A percentile compares a stretch with the other conserved stretches of the same genome.
Evolutionary conservation across 352 stramenopile genomes (phyloP).

Genomic region (Phytophthora europaea): DNA sequence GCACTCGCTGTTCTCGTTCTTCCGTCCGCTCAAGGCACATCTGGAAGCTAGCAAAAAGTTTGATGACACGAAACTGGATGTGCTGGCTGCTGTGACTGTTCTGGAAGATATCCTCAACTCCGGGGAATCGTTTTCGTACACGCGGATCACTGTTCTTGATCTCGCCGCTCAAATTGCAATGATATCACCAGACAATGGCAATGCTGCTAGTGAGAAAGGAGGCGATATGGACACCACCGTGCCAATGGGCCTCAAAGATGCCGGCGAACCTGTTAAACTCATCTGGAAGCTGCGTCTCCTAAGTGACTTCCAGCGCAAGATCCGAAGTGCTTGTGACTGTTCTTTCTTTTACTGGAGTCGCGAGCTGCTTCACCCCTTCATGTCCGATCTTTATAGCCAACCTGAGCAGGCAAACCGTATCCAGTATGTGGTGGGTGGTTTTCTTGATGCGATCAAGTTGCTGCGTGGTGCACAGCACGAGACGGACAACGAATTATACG

Average conservation of each 20-base stretch:
- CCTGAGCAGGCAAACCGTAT: slow-evolving; percentile 87
- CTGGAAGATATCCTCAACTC: slow-evolving; percentile 88
- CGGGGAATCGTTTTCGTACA: slow-evolving; percentile 88
- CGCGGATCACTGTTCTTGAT: slow-evolving; percentile 83
- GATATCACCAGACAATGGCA: slow-evolving; percentile 69
- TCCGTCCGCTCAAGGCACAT: slow-evolving; percentile 84
- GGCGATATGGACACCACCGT: slow-evolving; percentile 49
- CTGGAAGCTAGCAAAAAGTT: slow-evolving; percentile 89
- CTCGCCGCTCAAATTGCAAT: slow-evolving; percentile 84
- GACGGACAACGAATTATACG: slow-evolving; percentile 70
- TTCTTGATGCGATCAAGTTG: slow-evolving; percentile 82
- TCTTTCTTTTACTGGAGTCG: slow-evolving; percentile 95
- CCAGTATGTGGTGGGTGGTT: slow-evolving; percentile 85
- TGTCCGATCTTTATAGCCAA: slow-evolving; percentile 84
- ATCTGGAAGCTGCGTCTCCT: slow-evolving; percentile 90
- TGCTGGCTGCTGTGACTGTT: slow-evolving; percentile 85
- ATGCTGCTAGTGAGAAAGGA: slow-evolving; percentile 43
- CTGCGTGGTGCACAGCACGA: slow-evolving; percentile 84
- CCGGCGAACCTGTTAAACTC: slow-evolving; percentile 79
- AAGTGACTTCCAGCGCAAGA: slow-evolving; percentile 90
- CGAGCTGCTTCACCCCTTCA: slow-evolving; percentile 89
- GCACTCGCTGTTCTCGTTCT: slow-evolving; percentile 83
- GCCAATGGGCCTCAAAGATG: slow-evolving; percentile 65
- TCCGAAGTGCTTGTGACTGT: slow-evolving; percentile 90
- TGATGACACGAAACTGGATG: slow-evolving; percentile 89